phyloP scores from a whole-genome alignment of 2,329 filamentous ascomycete genomes.

The Lecanicillium sp. region DNA sequence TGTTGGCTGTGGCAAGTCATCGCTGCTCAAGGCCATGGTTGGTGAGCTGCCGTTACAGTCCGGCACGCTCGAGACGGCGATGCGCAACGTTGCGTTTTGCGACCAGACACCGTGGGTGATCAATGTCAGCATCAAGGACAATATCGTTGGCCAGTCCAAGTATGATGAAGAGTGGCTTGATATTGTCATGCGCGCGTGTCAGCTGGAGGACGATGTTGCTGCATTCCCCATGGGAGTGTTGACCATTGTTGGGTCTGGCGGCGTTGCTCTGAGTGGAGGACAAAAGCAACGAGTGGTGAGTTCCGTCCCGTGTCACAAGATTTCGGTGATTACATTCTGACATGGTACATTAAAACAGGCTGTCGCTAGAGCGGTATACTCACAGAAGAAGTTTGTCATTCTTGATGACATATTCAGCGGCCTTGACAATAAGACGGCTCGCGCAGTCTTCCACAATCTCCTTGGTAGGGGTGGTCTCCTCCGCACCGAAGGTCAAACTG shows the following conservation, averaged over 20 bases:
- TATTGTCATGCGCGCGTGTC: conserved; percentile 23
- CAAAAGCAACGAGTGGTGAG: conserved; percentile 33
- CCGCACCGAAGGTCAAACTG: conserved; percentile 26
- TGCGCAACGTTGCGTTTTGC: conserved; percentile 29
- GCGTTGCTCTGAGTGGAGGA: conserved; percentile 34
- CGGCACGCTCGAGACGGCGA: conserved; percentile 18
- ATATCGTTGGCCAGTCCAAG: conserved; percentile 16
- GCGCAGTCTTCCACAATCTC: conserved; percentile 32
- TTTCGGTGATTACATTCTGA: too few relatives aligned
- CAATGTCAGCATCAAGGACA: conserved; percentile 17
- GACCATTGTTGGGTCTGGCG: conserved; percentile 31
- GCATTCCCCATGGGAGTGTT: conserved; percentile 22
- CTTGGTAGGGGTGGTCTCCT: conserved; percentile 34
- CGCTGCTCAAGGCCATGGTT: conserved; percentile 28
- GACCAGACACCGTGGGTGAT: conserved; percentile 19
- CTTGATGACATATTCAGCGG: conserved; percentile 40
- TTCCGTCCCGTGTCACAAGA: background rate
- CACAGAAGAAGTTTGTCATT: conserved; percentile 27
- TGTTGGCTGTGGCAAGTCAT: conserved; percentile 37
- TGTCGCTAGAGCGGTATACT: conserved; percentile 39
- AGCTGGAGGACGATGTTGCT: conserved; percentile 25
- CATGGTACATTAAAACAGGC: conserved; percentile 21
- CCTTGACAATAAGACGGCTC: conserved; percentile 35
- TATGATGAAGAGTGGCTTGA: conserved; percentile 21
- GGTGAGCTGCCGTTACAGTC: conserved; percentile 22